Base-by-base conservation (phyloP, 1,139 yeast species). In the Diutina rugosa region DNA sequence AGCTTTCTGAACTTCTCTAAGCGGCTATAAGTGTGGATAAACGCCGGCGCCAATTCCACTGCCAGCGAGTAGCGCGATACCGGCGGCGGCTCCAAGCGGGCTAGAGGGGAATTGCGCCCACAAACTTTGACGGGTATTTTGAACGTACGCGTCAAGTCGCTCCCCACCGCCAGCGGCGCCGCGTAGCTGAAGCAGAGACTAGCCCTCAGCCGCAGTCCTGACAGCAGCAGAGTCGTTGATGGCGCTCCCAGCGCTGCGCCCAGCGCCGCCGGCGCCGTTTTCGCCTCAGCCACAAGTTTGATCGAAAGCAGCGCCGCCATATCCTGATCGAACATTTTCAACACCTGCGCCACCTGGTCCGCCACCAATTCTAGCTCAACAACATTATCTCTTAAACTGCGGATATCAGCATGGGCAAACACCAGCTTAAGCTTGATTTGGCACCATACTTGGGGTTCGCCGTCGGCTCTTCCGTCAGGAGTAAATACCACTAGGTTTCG, bases 391-490 rank as follows among this genome's bases (percentile, higher is more conserved):
- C 82, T 68, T 2, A 77, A 57, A 60, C 79, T 74, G 57, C 69
- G 61, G 68, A 81, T 61, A 69, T 82, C 71, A 62, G 80, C 63
- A 67, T 78, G 69, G 59, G 77, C 81, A 63, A 83, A 84, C 32
- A 81, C 63, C 65, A 71, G 73, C 26, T 73, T 70, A 18, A 84
- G 63, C 60, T 79, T 81, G 61, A 49, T 4, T 21, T n/a, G 30
- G 12, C 85, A 79, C 85, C 86, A 82, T 2, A 81, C 78, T 60
- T 81, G 85, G 2, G 88, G 87, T 59, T 82, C 85, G 56, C 67
- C 71, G 35, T 75, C 60, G 4, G 80, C 72, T 3, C 65, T 65
- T 26, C 64, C 68, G 59, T 70, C 67, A n/a, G 69, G 72, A 65
- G 82, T 82, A 14, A 82, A 77, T n/a, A 82, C 72, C 54, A 69